Conservation (phyloP, 345 rosid genomes). For the Gynandropsis gynandra region DNA sequence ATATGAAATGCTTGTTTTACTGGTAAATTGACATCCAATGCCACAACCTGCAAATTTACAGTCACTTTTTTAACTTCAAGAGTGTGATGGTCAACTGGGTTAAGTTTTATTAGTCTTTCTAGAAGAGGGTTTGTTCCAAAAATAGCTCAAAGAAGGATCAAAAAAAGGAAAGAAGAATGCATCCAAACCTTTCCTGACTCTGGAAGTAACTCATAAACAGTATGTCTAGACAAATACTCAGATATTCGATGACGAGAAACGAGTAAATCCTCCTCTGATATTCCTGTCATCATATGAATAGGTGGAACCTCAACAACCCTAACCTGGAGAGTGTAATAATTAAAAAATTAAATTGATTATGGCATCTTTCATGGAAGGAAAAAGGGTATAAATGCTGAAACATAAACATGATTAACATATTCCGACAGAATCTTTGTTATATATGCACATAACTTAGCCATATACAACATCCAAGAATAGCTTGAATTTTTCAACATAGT, state of each 20-base stretch:
- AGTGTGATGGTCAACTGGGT: not conserved
- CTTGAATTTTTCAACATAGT: too few species aligned
- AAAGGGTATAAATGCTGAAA: not conserved
- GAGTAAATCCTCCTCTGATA: constrained; percentile 46
- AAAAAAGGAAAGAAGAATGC: constrained; percentile 18
- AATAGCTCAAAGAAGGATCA: too few species aligned
- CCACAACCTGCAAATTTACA: constrained; percentile 44
- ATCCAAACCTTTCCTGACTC: constrained; percentile 78
- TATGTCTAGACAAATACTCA: constrained; percentile 46
- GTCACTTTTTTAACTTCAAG: not conserved
- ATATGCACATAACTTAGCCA: too few species aligned
- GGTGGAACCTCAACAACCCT: constrained; percentile 27
- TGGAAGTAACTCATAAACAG: constrained; percentile 70
- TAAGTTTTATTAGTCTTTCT: not conserved
- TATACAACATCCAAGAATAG: too few species aligned
- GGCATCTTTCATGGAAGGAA: not conserved
- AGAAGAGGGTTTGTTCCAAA: too few species aligned
- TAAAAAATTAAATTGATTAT: not conserved
- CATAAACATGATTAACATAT: not conserved
- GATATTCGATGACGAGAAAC: constrained; percentile 48
- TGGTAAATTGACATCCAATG: constrained; percentile 65
- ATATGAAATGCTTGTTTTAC: constrained; percentile 84
- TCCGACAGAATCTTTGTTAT: not conserved
- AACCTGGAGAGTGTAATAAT: not conserved
- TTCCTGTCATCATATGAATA: constrained; percentile 18